Percentiles rank a stretch among this genome's conserved stretches.
Conservation (phyloP, 2,329 filamentous ascomycete genomes). For the Colletotrichum sp. region DNA sequence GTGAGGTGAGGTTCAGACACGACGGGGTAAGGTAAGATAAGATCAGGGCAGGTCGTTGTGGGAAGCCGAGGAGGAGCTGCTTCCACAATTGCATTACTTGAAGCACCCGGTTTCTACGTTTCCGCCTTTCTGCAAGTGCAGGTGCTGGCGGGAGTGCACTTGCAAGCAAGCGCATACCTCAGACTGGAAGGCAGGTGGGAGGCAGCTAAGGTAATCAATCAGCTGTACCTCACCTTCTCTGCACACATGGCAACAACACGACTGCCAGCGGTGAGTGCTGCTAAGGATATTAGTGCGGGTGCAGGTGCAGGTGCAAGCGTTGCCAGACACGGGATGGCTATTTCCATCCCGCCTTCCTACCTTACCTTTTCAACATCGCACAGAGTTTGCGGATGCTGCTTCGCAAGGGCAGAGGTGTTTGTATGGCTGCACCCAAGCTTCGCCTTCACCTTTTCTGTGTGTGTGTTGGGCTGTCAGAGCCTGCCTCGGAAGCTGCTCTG, state of each 20-base stretch:
- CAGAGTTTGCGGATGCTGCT: not conserved
- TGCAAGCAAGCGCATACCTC: not conserved
- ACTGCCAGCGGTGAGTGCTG: not conserved
- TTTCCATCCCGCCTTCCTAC: not conserved
- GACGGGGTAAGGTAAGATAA: not conserved
- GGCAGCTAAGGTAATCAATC: not conserved
- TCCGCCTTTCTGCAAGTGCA: not conserved
- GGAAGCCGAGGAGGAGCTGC: conserved; percentile 2
- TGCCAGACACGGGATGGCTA: not conserved
- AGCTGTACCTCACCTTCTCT: not conserved
- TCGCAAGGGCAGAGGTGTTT: not conserved
- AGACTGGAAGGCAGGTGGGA: not conserved
- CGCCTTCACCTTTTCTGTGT: not conserved
- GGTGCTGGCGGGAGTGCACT: not conserved
- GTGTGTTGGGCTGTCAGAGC: not conserved
- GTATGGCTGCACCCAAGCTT: not conserved
- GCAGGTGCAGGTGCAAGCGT: not conserved
- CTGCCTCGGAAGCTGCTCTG: not conserved
- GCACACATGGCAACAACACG: not conserved
- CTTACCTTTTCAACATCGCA: not conserved
- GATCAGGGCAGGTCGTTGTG: not conserved
- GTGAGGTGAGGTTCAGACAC: not conserved
- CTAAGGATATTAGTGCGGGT: not conserved
- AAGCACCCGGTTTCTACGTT: not conserved
- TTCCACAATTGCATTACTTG: conserved; percentile 10